Percentiles rank a stretch among this genome's conserved stretches.
These are phyloP conservation scores for Bipolaris gigantea DNA, from an alignment of 2,329 filamentous ascomycete species.

Conservation along the genomic window DNA sequence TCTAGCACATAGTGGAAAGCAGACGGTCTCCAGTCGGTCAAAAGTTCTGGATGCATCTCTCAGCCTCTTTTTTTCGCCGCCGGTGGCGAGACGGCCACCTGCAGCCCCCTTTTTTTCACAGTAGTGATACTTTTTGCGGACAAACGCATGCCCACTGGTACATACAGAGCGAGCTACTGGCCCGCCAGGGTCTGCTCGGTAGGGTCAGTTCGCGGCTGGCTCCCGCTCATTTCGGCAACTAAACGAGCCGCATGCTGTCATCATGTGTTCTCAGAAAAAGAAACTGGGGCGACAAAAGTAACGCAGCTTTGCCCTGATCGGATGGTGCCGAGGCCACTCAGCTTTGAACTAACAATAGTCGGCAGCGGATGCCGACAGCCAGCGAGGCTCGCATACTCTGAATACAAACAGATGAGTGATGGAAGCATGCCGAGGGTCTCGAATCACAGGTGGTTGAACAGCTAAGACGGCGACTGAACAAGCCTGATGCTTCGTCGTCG, in stretches of 20 bases:
- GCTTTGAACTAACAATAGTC: too few relatives aligned
- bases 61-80: background rate
- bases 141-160: too few relatives aligned
- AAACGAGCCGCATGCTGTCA: background rate
- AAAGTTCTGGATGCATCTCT: background rate
- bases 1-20: background rate
- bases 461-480: background rate
- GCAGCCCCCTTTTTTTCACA: background rate
- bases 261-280: background rate
- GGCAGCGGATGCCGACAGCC: too few relatives aligned
- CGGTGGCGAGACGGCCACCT: background rate
- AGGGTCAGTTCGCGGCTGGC: background rate
- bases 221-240: background rate
- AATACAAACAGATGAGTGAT: too few relatives aligned
- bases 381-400: too few relatives aligned
- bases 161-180: background rate
- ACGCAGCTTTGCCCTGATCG: background rate
- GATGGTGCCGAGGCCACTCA: background rate
- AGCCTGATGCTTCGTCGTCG: background rate
- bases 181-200: background rate
- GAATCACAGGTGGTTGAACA: background rate
- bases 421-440: background rate
- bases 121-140: background rate
- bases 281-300: background rate
- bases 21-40: background rate